Base-by-base conservation (phyloP, 2,329 filamentous ascomycete genomes). In the Stachybotrys echinatus region DNA sequence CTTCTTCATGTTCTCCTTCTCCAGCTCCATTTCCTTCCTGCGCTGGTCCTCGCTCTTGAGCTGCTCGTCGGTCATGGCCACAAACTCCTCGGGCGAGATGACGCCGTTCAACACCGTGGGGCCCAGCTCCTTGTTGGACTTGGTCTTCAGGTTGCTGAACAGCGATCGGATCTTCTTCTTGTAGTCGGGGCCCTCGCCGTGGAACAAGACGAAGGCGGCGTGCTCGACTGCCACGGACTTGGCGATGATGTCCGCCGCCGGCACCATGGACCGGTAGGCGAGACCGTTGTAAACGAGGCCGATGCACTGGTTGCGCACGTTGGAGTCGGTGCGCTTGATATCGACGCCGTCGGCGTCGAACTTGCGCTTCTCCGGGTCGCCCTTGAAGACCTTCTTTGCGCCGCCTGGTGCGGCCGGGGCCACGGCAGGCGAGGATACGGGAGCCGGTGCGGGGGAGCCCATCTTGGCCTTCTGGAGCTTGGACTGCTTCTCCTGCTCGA, bases 1-100 rank as follows among this genome's bases (percentile, higher is more conserved):
- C 70, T 92, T 90, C 75, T 91, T 91, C 88, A 97, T 92, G 71
- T 99, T 99, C 72, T 96, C 90, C 71, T 88, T 84, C 65, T 91
- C 80, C 47, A 96, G 79, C 67, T 84, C 83, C 58, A 81, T 74
- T 58, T 96, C 91, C 63, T 86, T 81, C 60, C 83, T 83, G 53
- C 85, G 83, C 70, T 89, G 87, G 68, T 94, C 85, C 46, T 85
- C 86, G 45, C 88, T 94, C 74, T 95, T 95, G 65, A 99, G 82
- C 68, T 97, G 92, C 49, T 96, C 88, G 60, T 89, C 85, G 8
- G 84, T 81, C 94, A 99, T 96, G 61, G 76, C 74, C 50, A 96
- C 91, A 60, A 99, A 95, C 34, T 77, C 76, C 3, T 84, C 80
- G 1, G 91, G 74, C 0, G 79, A 58, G 52, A 97, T 88, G 23